Evolutionary conservation across 2,329 filamentous ascomycete genomes (phyloP).

Genomic region (Emergomyces orientalis): DNA sequence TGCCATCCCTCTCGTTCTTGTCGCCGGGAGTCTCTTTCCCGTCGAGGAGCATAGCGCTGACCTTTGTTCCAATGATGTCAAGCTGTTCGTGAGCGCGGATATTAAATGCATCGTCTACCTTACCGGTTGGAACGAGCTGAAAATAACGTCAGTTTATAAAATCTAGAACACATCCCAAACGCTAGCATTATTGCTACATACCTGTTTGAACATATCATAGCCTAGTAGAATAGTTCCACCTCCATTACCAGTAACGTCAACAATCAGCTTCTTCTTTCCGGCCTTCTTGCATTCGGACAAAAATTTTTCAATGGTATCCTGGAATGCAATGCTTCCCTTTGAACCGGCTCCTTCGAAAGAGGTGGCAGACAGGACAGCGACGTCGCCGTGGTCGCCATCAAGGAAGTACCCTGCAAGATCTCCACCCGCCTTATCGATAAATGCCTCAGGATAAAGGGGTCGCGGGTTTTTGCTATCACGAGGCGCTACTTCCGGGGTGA

Average conservation of each 20-base stretch:
- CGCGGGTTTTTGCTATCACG: neutral
- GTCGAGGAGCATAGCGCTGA: constrained; percentile 16
- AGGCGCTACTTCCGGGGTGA: neutral
- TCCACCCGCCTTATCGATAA: constrained; percentile 27
- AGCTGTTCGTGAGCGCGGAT: constrained; percentile 38
- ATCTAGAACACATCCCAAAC: neutral
- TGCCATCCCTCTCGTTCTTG: constrained; percentile 8
- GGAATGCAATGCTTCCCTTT: constrained; percentile 25
- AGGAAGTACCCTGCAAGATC: constrained; percentile 39
- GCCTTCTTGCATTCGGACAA: constrained; percentile 38
- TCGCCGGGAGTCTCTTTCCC: constrained; percentile 10
- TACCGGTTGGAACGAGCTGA: constrained; percentile 40
- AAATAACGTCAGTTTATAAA: neutral
- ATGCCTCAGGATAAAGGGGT: constrained; percentile 31
- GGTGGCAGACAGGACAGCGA: constrained; percentile 38
- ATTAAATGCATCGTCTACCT: constrained; percentile 39
- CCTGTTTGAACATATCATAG: constrained; percentile 44
- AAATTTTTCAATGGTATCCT: constrained; percentile 36
- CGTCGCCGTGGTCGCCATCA: constrained; percentile 31
- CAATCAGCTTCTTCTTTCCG: constrained; percentile 52
- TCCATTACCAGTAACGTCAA: constrained; percentile 54
- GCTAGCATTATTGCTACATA: constrained; percentile 6
- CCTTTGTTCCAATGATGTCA: constrained; percentile 28
- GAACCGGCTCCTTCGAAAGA: constrained; percentile 26
- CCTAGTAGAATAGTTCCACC: constrained; percentile 46